Conservation (phyloP, 2,329 filamentous ascomycete species). For the Stemphylium lycopersici region DNA sequence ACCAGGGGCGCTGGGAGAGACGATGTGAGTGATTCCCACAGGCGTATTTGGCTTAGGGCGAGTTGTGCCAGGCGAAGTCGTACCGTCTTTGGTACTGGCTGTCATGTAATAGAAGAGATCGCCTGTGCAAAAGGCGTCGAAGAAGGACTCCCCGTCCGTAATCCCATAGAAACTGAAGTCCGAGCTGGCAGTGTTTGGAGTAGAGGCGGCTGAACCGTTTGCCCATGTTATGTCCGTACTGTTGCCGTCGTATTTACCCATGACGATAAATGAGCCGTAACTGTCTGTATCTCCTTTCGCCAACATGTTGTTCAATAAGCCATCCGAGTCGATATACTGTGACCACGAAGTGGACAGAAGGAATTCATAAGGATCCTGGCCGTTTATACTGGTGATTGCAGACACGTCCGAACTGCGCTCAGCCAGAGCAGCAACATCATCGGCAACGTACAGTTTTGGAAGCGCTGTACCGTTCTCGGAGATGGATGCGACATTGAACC, state of each 20-base stretch:
- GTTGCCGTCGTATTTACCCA: slow-evolving; percentile 28
- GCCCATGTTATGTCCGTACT: slow-evolving; percentile 38
- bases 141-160: slow-evolving; percentile 47
- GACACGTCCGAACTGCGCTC: slow-evolving; percentile 28
- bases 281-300: slow-evolving; percentile 31
- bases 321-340: slow-evolving; percentile 33
- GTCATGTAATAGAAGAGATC: neutral
- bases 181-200: slow-evolving; percentile 28
- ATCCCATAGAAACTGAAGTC: slow-evolving; percentile 32
- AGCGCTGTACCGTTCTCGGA: slow-evolving; percentile 41
- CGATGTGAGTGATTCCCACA: neutral
- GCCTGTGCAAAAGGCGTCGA: slow-evolving; percentile 41
- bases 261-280: slow-evolving; percentile 22
- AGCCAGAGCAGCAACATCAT: slow-evolving; percentile 25
- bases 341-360: slow-evolving; percentile 24
- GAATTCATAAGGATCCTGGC: slow-evolving; percentile 32
- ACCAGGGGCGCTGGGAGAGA: slow-evolving; percentile 17
- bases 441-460: slow-evolving; percentile 41
- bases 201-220: slow-evolving; percentile 32
- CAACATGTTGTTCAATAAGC: slow-evolving; percentile 29
- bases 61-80: neutral
- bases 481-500: slow-evolving; percentile 31
- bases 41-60: neutral
- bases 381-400: slow-evolving; percentile 35
- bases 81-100: slow-evolving; percentile 9